These are phyloP conservation scores for Trichoderma citrinoviride DNA, from an alignment of 2,329 filamentous ascomycete species.

Conservation along the genomic window DNA sequence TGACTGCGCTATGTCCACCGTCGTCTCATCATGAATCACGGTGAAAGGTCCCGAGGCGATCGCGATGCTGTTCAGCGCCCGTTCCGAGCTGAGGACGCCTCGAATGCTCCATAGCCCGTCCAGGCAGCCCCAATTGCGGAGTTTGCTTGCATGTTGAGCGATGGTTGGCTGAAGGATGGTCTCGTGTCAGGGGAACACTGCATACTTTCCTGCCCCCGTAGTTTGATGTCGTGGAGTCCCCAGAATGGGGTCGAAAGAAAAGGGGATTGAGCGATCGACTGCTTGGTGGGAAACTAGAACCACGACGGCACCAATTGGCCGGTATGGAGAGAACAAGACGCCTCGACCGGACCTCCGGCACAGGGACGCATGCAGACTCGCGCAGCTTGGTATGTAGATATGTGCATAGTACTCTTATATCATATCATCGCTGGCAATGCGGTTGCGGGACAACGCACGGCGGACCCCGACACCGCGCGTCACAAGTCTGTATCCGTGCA, in stretches of 20 bases:
- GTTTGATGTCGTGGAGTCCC: conserved; percentile 14
- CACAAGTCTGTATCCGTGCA: background rate
- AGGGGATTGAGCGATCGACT: conserved; percentile 3
- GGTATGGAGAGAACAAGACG: conserved; percentile 9
- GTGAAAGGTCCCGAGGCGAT: background rate
- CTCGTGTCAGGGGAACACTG: conserved; percentile 13
- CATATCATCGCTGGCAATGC: background rate
- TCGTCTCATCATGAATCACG: background rate
- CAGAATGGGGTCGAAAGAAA: conserved; percentile 10
- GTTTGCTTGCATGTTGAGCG: background rate
- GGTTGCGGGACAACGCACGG: conserved; percentile 8
- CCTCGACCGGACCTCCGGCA: conserved; percentile 20
- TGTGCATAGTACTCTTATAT: no score
- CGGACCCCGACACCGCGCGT: conserved; percentile 9
- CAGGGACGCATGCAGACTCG: background rate
- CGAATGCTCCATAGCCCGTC: background rate
- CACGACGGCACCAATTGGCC: conserved; percentile 10
- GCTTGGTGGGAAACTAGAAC: conserved; percentile 12
- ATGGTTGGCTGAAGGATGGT: background rate
- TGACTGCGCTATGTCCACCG: background rate
- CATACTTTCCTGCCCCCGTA: conserved; percentile 12
- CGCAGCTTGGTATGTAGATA: background rate
- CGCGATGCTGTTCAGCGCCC: background rate
- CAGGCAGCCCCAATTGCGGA: background rate
- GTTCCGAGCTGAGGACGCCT: background rate